Evolutionary conservation across 306 rosid genomes (phyloP).

Genomic region (Cicer chorassanicum): DNA sequence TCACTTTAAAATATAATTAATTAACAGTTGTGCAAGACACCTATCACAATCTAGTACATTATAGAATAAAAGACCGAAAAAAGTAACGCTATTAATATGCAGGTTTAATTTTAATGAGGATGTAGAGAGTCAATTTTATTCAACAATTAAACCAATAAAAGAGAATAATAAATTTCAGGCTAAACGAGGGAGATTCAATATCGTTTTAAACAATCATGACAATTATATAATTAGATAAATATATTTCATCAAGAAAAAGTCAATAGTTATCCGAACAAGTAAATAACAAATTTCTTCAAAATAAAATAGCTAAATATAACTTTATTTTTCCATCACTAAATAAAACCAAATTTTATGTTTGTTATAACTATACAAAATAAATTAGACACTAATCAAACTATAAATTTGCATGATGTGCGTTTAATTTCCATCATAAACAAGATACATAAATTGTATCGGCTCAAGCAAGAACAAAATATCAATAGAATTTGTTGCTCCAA

Average conservation of each 20-base stretch:
- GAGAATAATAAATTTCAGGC: no score
- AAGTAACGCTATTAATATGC: no score
- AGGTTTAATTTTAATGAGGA: no score
- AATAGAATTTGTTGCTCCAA: background rate
- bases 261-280: background rate
- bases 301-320: background rate
- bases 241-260: no score
- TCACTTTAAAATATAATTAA: no score
- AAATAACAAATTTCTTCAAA: background rate
- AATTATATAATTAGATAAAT: no score
- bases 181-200: background rate
- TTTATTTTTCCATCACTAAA: background rate
- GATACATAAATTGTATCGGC: background rate
- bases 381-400: background rate
- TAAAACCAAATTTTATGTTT: background rate
- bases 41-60: no score
- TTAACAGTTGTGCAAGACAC: no score
- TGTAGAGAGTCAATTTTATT: no score
- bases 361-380: background rate
- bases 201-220: background rate
- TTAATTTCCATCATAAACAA: background rate
- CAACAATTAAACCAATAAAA: no score
- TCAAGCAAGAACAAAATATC: background rate
- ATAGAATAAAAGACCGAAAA: no score
- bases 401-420: background rate